Conservation (phyloP, 2,329 filamentous ascomycete genomes). For the Salinomyces thailandicus region DNA sequence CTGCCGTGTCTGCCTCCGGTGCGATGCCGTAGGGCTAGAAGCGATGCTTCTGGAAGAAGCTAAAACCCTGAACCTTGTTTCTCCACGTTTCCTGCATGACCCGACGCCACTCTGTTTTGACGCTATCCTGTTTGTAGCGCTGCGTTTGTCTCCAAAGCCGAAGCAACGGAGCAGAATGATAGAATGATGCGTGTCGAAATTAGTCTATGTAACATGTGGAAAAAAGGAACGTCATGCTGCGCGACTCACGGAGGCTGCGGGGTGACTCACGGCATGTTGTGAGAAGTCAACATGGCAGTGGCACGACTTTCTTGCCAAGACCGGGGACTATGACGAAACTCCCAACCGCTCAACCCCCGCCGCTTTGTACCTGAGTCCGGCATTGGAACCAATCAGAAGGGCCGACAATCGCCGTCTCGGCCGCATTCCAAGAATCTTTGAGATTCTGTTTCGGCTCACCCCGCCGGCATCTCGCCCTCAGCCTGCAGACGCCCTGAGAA, state of each 20-base stretch:
- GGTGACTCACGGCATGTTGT: background rate
- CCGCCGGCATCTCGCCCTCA: background rate
- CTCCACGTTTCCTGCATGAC: background rate
- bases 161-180: background rate
- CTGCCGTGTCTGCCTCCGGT: background rate
- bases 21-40: background rate
- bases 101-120: background rate
- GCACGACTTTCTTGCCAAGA: background rate
- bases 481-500: background rate
- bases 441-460: background rate
- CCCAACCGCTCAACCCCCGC: background rate
- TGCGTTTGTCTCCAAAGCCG: background rate
- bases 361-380: too few relatives aligned
- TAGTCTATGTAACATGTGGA: background rate
- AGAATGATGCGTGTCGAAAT: background rate
- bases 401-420: background rate
- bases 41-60: background rate
- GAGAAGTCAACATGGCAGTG: too few relatives aligned
- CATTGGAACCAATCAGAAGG: background rate
- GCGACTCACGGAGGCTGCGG: background rate
- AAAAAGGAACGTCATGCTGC: background rate
- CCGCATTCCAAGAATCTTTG: background rate
- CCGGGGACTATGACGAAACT: background rate
- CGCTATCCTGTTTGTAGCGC: background rate
- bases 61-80: background rate